A percentile compares a stretch with the other conserved stretches of the same genome.
Conservation (phyloP, 768 basidiomycete genomes). For the Tylopilus rubrobrunneus region DNA sequence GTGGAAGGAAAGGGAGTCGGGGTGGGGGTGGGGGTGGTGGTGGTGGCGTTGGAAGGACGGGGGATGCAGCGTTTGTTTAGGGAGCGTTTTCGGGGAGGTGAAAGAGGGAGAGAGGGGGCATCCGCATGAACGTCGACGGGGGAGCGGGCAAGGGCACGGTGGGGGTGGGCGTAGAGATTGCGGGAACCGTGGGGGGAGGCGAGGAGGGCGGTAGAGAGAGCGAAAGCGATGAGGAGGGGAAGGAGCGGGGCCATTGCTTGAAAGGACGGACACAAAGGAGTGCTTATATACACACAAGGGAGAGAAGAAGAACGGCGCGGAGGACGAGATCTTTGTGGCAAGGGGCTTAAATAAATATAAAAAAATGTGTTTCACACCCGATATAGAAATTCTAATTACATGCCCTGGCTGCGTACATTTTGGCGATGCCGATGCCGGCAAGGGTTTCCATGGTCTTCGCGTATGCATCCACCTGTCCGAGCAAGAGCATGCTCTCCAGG, state of each 20-base stretch:
- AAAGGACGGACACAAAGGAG: not conserved
- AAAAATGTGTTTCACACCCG: not conserved
- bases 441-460: conserved; percentile 70
- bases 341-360: not conserved
- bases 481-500: conserved; percentile 77
- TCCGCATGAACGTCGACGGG: not conserved
- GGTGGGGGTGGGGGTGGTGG: too few relatives aligned
- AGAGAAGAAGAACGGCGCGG: not conserved
- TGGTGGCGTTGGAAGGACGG: conserved; percentile 14
- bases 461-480: conserved; percentile 86
- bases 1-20: too few relatives aligned
- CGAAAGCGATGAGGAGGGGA: conserved; percentile 39
- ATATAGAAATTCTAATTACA: not conserved
- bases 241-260: conserved; percentile 33
- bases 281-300: not conserved
- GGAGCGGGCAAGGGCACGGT: conserved; percentile 12
- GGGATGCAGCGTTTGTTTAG: conserved; percentile 27
- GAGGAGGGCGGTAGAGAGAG: conserved; percentile 35
- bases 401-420: conserved; percentile 72
- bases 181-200: conserved; percentile 38
- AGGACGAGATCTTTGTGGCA: not conserved
- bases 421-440: conserved; percentile 62
- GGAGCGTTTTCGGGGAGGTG: conserved; percentile 22
- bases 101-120: not conserved
- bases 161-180: conserved; percentile 18